Conservation (phyloP, 495 filamentous ascomycete genomes). For the Penicillium diatomitis region DNA sequence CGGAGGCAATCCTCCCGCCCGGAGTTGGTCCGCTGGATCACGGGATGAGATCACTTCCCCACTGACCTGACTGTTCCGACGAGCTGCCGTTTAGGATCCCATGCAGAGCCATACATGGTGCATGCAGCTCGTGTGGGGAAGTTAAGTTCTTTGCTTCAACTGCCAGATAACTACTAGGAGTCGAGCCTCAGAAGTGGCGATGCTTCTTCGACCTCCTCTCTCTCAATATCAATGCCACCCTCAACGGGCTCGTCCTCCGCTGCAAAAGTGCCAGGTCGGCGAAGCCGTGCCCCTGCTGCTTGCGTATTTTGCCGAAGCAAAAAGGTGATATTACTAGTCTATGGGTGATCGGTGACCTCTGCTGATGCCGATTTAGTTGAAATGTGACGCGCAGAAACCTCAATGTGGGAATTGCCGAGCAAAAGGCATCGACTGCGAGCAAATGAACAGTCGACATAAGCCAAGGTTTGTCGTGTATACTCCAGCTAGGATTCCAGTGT, state of each 20-base stretch:
- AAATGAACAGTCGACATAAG: constrained; percentile 9
- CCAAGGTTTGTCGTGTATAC: constrained; percentile 9
- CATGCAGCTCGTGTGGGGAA: no score
- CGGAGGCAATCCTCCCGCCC: no score
- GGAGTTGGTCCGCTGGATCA: no score
- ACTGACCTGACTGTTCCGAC: no score
- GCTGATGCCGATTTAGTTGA: constrained; percentile 8
- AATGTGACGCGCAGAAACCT: constrained; percentile 21
- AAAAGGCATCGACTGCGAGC: constrained; percentile 16
- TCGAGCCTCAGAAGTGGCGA: not conserved
- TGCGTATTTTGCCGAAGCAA: constrained; percentile 22
- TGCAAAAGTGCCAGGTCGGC: constrained; percentile 12
- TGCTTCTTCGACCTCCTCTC: not conserved
- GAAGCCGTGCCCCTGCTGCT: constrained; percentile 17
- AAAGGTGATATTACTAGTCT: constrained; percentile 10
- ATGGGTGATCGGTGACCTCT: not conserved
- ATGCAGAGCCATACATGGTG: no score
- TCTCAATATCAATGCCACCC: not conserved
- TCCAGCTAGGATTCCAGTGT: no score
- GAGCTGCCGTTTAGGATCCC: no score
- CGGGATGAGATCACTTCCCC: no score
- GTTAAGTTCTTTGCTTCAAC: no score
- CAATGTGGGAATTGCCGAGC: constrained; percentile 17
- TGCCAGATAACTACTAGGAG: no score
- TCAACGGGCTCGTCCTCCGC: not conserved